Base-by-base conservation (phyloP, 192 early-diverging fungal species). In the Backusella mclennaniae region DNA sequence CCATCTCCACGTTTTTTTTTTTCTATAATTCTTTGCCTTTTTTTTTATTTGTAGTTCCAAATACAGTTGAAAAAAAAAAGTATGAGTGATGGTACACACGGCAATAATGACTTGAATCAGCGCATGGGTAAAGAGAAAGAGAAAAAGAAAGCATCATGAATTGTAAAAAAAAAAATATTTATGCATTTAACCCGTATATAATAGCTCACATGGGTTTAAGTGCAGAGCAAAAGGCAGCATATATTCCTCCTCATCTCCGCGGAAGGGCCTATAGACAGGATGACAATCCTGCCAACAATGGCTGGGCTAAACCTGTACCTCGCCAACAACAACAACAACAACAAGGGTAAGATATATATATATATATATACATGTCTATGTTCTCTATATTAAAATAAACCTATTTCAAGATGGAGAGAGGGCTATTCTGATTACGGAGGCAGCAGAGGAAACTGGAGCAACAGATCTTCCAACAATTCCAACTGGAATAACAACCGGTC, bases 191-290 rank as follows among this genome's bases (percentile, higher is more conserved):
- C 36, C 31, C 12, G 15, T 39, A 52, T 39, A 6, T 69, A 71
- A 66, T 88, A 92, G 91, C 91, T 91, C 90, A 85, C 80, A 88
- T 92, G 90, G 85, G 88, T 77, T 81, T 92, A 85, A 6, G 35
- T 29, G 3, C 33, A 67, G 33, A 67, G 29, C 41, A 71, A 46
- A 71, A 71, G 17, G 69, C 39, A 29, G 84, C 86, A 77, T 93
- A 93, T 78, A 81, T 92, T 56, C 91, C 91, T 73, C 91, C 91
- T 73, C 90, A 91, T 75, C 81, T 92, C 26, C 82, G 67, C 68
- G 69, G 74, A 53, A 39, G 80, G 76, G 26, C 78, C 59, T 35
- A 53, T 81, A 77, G 73, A 77, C 79, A 69, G 71, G 77, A 76
- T 11, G 79, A 70, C 11, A 33, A 19, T 66, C 35, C 33, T 76